phyloP scores from a whole-genome alignment of 768 basidiomycete genomes.

The Chlorophyllum brunneum region DNA sequence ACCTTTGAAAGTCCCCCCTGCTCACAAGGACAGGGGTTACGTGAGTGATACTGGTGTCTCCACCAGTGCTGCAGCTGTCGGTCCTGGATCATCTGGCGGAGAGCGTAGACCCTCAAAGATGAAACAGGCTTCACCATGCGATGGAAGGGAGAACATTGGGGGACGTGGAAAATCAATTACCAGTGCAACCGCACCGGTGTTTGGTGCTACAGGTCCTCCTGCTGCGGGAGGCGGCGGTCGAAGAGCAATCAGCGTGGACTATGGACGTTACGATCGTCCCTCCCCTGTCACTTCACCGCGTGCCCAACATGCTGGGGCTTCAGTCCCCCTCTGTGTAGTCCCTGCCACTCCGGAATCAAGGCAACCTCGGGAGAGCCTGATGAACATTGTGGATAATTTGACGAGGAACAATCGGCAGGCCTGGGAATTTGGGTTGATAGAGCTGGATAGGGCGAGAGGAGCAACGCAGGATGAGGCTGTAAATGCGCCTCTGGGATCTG shows the following conservation, averaged over 20 bases:
- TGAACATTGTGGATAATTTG: constrained; percentile 69
- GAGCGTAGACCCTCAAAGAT: background rate
- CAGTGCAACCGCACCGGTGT: background rate
- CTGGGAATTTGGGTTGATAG: constrained; percentile 22
- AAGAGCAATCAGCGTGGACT: constrained; percentile 2
- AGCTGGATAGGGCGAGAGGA: constrained; percentile 11
- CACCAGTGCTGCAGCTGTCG: background rate
- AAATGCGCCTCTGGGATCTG: background rate
- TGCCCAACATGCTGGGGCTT: background rate
- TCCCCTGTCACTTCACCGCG: background rate
- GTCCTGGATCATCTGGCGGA: background rate
- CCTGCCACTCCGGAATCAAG: background rate
- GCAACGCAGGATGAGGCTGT: background rate
- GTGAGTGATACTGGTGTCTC: constrained; percentile 1
- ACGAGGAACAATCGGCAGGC: constrained; percentile 29
- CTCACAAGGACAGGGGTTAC: background rate
- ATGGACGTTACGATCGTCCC: background rate
- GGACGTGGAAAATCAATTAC: too few relatives aligned
- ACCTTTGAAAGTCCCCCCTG: background rate
- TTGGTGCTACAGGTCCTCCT: too few relatives aligned
- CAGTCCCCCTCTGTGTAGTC: background rate
- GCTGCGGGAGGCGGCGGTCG: background rate
- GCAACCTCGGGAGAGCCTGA: constrained; percentile 35
- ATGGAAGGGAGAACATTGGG: too few relatives aligned
- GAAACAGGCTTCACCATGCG: background rate